A percentile compares a stretch with the other conserved stretches of the same genome.
These are phyloP conservation scores for Hevea brasiliensis DNA, from an alignment of 345 rosid species.

Conservation along the genomic window DNA sequence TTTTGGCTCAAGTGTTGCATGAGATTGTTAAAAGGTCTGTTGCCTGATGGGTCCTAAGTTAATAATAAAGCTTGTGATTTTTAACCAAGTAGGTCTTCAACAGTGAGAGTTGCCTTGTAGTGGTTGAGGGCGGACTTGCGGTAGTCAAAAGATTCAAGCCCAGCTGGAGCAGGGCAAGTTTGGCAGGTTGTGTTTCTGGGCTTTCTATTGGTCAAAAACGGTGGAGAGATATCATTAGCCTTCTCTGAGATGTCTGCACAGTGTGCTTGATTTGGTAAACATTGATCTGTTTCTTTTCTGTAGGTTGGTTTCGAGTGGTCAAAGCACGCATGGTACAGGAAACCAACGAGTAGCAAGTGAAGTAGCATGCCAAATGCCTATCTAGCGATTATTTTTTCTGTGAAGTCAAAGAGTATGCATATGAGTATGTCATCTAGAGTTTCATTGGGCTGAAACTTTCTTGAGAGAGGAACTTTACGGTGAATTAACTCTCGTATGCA, in stretches of 20 bases:
- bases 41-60: not conserved
- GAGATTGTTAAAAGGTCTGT: not conserved
- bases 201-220: constrained; percentile 6
- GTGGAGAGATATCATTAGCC: constrained; percentile 1
- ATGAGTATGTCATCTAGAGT: not conserved
- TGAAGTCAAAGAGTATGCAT: not conserved
- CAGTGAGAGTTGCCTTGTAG: not conserved
- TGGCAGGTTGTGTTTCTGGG: not conserved
- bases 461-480: not conserved
- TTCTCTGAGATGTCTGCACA: not conserved
- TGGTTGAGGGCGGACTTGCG: not conserved
- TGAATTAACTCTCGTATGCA: not conserved
- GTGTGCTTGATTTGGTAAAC: not conserved
- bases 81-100: not conserved
- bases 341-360: not conserved
- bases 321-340: constrained; percentile 18
- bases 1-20: not conserved
- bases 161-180: constrained; percentile 6
- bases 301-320: constrained; percentile 5
- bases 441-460: constrained; percentile 6
- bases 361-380: not conserved
- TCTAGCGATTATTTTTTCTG: not conserved
- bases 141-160: constrained; percentile 15
- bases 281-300: not conserved
- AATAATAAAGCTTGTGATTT: not conserved